phyloP scores from a whole-genome alignment of 768 basidiomycete genomes.

The Leccinum barrowsii region DNA sequence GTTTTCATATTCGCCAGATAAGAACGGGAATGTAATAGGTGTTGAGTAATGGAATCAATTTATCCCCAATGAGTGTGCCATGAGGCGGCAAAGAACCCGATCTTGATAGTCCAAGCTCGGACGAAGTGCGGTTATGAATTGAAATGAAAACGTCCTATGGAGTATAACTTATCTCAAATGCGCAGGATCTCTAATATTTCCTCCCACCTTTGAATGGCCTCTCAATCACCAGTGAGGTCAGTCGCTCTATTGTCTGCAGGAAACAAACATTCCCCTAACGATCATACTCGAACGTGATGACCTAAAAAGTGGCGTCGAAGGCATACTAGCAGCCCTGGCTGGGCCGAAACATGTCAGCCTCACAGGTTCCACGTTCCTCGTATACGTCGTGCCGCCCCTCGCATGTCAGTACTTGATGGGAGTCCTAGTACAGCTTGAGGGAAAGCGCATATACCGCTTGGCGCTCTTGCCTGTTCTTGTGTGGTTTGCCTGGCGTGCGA shows the following conservation, averaged over 20 bases:
- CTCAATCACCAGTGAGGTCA: not conserved
- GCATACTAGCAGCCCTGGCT: slow-evolving; percentile 1
- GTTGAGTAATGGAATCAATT: not conserved
- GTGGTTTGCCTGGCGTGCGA: slow-evolving; percentile 42
- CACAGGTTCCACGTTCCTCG: slow-evolving; percentile 24
- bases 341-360: slow-evolving; percentile 6
- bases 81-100: not conserved
- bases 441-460: slow-evolving; percentile 38
- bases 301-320: not conserved
- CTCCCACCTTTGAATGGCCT: not conserved
- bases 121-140: not conserved
- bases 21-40: not conserved
- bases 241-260: not conserved
- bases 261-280: not conserved
- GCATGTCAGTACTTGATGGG: slow-evolving; percentile 49
- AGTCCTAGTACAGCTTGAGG: slow-evolving; percentile 50
- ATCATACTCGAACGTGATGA: not conserved
- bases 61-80: not conserved
- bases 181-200: not conserved
- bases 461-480: slow-evolving; percentile 47
- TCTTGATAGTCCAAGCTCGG: not conserved
- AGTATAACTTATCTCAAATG: not conserved
- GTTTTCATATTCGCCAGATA: not conserved
- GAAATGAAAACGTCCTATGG: not conserved
- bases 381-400: slow-evolving; percentile 41